Evolutionary conservation across 2,329 filamentous ascomycete species (phyloP).

Genomic region (Xylaria sp.): DNA sequence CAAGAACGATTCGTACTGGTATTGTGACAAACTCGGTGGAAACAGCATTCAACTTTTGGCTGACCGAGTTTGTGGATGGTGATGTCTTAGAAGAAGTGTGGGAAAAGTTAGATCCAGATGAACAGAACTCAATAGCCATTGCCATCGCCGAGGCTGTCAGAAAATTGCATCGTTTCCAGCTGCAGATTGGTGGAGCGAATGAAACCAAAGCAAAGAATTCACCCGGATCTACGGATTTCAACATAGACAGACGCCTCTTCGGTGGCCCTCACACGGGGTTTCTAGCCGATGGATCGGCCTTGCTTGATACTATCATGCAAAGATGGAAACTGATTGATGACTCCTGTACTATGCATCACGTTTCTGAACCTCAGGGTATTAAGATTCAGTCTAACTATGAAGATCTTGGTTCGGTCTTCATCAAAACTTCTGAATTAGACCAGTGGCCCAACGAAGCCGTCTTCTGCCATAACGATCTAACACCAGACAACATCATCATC

Average conservation of each 20-base stretch:
- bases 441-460: conserved; percentile 41
- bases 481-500: conserved; percentile 38
- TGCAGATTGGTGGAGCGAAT: conserved; percentile 3
- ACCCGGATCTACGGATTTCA: too few relatives aligned
- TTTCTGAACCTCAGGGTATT: conserved; percentile 13
- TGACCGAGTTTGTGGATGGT: conserved; percentile 29
- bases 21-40: conserved; percentile 21
- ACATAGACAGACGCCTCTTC: background rate
- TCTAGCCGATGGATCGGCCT: conserved; percentile 19
- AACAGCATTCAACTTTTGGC: conserved; percentile 24
- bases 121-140: conserved; percentile 22
- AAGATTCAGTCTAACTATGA: conserved; percentile 30
- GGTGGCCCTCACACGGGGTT: conserved; percentile 29
- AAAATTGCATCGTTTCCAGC: conserved; percentile 26
- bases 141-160: conserved; percentile 16
- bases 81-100: conserved; percentile 27
- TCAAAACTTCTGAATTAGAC: conserved; percentile 38
- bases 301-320: conserved; percentile 24
- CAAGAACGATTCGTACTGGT: conserved; percentile 24
- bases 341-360: conserved; percentile 24
- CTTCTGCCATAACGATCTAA: conserved; percentile 43
- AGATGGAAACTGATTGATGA: conserved; percentile 8
- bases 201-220: background rate
- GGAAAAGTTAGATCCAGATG: conserved; percentile 17
- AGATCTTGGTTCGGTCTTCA: conserved; percentile 34